Percentiles rank a stretch among this genome's conserved stretches.
Conservation (phyloP, 257 asterid species). For the Penstemon eatonii region DNA sequence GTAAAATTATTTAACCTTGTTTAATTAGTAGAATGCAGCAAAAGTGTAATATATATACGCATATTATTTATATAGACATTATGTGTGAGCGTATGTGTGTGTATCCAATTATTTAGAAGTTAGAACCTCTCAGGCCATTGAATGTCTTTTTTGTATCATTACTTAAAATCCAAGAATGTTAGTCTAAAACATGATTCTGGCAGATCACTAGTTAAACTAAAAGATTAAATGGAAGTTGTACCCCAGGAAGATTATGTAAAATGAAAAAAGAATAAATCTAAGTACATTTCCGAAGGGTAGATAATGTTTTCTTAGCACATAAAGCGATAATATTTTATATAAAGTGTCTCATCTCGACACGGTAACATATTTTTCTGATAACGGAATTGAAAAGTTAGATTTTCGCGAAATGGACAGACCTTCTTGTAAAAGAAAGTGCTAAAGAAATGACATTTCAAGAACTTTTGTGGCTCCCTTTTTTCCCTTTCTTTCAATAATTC, state of each 20-base stretch:
- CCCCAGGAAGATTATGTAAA: too few relatives aligned
- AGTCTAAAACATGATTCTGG: not conserved
- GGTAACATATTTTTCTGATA: not conserved
- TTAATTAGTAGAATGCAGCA: not conserved
- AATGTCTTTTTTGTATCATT: too few relatives aligned
- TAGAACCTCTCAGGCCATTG: too few relatives aligned
- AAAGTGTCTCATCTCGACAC: not conserved
- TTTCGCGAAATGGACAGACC: constrained; percentile 44
- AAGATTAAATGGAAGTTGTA: not conserved
- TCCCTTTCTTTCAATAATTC: constrained; percentile 69
- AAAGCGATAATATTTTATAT: not conserved
- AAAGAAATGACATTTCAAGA: constrained; percentile 67
- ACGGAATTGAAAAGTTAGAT: constrained; percentile 9
- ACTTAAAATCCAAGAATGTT: too few relatives aligned
- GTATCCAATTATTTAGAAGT: too few relatives aligned
- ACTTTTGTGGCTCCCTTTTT: constrained; percentile 51
- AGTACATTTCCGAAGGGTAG: too few relatives aligned
- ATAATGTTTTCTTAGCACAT: too few relatives aligned
- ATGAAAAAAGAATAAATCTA: too few relatives aligned
- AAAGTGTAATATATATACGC: not conserved
- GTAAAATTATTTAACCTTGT: not conserved
- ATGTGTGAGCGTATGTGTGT: too few relatives aligned
- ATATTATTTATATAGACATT: too few relatives aligned
- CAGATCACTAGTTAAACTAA: not conserved
- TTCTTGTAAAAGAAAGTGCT: constrained; percentile 83